Conservation (phyloP, 1,284 basidiomycete species). For the Exsudoporus floridanus region DNA sequence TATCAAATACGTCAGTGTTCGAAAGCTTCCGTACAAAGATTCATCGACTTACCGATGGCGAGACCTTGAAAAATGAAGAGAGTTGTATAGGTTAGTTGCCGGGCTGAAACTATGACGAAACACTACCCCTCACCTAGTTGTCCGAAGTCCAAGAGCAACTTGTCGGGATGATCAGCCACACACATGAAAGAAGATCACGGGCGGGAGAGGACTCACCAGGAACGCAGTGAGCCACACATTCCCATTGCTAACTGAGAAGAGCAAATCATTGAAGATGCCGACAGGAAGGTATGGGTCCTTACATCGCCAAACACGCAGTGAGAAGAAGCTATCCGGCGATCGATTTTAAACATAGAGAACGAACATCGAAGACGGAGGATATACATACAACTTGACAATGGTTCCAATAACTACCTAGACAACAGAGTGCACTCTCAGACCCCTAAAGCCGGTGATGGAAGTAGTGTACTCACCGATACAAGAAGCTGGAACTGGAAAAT, state of each 20-base stretch:
- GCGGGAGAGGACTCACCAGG: conserved; percentile 46
- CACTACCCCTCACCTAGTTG: conserved; percentile 45
- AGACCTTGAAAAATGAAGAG: conserved; percentile 9
- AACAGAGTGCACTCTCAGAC: conserved; percentile 6
- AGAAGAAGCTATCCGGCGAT: conserved; percentile 51
- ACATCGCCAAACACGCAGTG: conserved; percentile 71
- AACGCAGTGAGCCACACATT: conserved; percentile 54
- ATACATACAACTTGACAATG: conserved; percentile 59
- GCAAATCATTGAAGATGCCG: conserved; percentile 2
- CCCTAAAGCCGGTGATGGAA: not conserved
- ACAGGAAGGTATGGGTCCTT: conserved; percentile 23
- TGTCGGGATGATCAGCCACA: conserved; percentile 4
- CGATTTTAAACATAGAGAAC: not conserved
- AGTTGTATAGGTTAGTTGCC: conserved; percentile 3
- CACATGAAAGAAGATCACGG: not conserved
- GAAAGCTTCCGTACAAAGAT: not conserved
- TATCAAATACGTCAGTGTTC: conserved; percentile 17
- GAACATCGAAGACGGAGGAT: not conserved
- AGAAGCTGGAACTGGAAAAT: conserved; percentile 52
- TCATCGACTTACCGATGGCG: conserved; percentile 17
- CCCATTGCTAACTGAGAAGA: conserved; percentile 53
- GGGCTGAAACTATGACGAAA: not conserved
- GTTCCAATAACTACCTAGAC: conserved; percentile 54
- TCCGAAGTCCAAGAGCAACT: conserved; percentile 48
- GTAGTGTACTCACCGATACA: conserved; percentile 49